Conservation (phyloP, 768 basidiomycete genomes). For the Royoungia palumana region DNA sequence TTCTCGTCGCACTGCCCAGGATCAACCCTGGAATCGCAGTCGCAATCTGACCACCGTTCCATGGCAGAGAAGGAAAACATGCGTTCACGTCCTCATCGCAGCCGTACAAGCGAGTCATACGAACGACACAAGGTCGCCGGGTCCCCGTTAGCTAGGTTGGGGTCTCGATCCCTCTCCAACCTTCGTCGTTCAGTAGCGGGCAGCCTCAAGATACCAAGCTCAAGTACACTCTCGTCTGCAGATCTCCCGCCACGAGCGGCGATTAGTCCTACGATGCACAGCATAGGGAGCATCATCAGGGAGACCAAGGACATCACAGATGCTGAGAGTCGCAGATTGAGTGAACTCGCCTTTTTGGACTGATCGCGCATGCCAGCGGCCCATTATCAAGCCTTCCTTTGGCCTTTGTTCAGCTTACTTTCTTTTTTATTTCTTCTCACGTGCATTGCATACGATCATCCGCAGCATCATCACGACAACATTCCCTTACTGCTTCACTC, state of each 20-base stretch:
- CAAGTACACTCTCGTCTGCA: slow-evolving; percentile 17
- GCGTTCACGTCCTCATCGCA: slow-evolving; percentile 5
- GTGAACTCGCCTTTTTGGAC: slow-evolving; percentile 66
- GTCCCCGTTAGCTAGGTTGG: slow-evolving; percentile 24
- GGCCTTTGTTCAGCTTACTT: not conserved
- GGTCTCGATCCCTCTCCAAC: slow-evolving; percentile 40
- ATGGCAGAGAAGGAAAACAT: slow-evolving; percentile 15
- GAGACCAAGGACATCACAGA: slow-evolving; percentile 58
- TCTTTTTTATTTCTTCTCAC: slow-evolving; percentile 3
- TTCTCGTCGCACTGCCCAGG: slow-evolving; percentile 23
- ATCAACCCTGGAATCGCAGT: slow-evolving; percentile 11
- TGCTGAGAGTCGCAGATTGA: slow-evolving; percentile 64
- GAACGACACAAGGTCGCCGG: slow-evolving; percentile 8
- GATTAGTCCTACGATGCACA: slow-evolving; percentile 59
- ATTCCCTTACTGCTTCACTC: not conserved
- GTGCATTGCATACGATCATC: not conserved
- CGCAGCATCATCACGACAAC: not conserved
- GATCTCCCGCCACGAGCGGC: slow-evolving; percentile 39
- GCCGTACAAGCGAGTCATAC: slow-evolving; percentile 19
- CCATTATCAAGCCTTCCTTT: not conserved
- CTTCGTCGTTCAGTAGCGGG: slow-evolving; percentile 45
- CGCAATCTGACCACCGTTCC: slow-evolving; percentile 9
- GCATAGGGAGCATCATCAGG: slow-evolving; percentile 50
- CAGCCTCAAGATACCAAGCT: slow-evolving; percentile 22
- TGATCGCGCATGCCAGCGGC: slow-evolving; percentile 14